Evolutionary conservation across 768 basidiomycete species (phyloP).

Genomic region (Leccinum subtestaceum): DNA sequence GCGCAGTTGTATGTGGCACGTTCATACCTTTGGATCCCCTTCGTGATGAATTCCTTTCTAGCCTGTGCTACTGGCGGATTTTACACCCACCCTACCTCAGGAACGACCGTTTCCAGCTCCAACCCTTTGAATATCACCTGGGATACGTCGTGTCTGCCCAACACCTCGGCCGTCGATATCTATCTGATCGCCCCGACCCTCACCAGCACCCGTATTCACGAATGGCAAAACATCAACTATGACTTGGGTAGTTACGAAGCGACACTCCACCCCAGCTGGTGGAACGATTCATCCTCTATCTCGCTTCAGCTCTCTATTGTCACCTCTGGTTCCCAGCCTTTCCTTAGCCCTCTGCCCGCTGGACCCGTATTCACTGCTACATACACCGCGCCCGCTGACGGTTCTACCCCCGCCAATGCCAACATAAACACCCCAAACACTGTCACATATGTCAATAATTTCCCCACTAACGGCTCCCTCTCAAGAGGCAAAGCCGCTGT

Average conservation of each 20-base stretch:
- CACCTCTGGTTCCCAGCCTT: slow-evolving; percentile 44
- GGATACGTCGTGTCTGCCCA: slow-evolving; percentile 56
- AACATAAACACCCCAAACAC: slow-evolving; percentile 36
- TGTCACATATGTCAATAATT: slow-evolving; percentile 40
- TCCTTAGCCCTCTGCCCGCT: slow-evolving; percentile 52
- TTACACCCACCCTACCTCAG: slow-evolving; percentile 54
- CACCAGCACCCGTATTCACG: slow-evolving; percentile 45
- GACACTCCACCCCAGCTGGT: slow-evolving; percentile 62
- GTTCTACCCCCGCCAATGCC: slow-evolving; percentile 39
- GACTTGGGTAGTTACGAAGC: slow-evolving; percentile 48
- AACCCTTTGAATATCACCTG: slow-evolving; percentile 57
- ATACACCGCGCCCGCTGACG: slow-evolving; percentile 44
- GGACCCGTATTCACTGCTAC: slow-evolving; percentile 72
- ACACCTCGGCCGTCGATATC: slow-evolving; percentile 55
- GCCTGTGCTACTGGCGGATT: slow-evolving; percentile 59
- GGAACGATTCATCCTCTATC: slow-evolving; percentile 52
- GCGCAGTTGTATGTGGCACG: slow-evolving; percentile 24
- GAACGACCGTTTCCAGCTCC: slow-evolving; percentile 44
- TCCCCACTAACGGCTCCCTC: slow-evolving; percentile 34
- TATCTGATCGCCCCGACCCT: slow-evolving; percentile 57
- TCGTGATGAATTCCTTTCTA: slow-evolving; percentile 18
- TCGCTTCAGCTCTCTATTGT: slow-evolving; percentile 62
- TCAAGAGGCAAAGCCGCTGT: slow-evolving; percentile 64
- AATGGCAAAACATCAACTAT: slow-evolving; percentile 54
- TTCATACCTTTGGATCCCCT: not conserved